Evolutionary conservation across 108 stramenopile genomes (phyloP), one percentile per base, ranked within the genome.

Genomic region (Ochromonas danica): DNA sequence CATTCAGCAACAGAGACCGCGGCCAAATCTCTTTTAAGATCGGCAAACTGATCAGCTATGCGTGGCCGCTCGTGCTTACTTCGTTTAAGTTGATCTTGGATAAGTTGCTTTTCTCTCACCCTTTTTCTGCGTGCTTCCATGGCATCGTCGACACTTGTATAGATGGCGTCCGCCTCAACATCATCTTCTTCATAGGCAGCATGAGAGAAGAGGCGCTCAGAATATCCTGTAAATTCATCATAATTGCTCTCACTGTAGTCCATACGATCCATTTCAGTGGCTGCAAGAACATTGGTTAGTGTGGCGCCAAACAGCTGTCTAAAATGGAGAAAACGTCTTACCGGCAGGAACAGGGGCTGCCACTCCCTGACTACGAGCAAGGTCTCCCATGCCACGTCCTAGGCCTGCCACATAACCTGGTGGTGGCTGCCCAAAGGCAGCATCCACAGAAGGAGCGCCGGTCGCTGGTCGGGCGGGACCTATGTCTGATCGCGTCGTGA

Each of bases 401-500:
- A 85, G 81, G 0, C 93, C 94, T 0, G 94, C 91, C 36, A 94
- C 91, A 75, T 95, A 94, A 33, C 93, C 93, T 28, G 63, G 60
- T 0, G 94, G 93, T 22, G 93, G 93, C 0, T 80, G 72, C 28
- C 94, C 94, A 61, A 1, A 10, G 61, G 79, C 1, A 3, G 1
- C 63, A 43, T 80, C 71, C 71, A 65, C 63, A 71, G 63, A 71
- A 71, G 71, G 71, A 81, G 61, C 42, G 81, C 85, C 78, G 81
- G 84, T 61, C 87, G 86, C 78, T 75, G 71, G 60, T 86, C 84
- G 39, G 39, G 91, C 92, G 0, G 93, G 88, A 1, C 97, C 97
- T 57, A 98, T 91, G 82, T 98, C 97, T 43, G 89, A 87, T 1
- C 95, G 92, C 0, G 97, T 98, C 22, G 95, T 95, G 88, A 99